A percentile compares a stretch with the other conserved stretches of the same genome.
phyloP scores from a whole-genome alignment of 805 yeast species.

The Zygotorulaspora danielsina region DNA sequence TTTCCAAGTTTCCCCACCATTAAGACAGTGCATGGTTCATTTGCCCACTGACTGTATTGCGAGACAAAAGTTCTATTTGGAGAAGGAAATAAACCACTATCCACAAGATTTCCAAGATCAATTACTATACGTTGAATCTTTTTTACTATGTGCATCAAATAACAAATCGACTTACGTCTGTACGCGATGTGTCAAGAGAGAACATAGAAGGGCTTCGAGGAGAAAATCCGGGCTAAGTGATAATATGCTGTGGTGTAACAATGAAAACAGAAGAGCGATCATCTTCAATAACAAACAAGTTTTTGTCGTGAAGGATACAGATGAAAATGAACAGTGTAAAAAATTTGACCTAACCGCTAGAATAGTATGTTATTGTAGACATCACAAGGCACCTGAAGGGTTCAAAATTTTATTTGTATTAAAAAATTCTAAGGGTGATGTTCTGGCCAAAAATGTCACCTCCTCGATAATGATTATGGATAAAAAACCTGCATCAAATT shows the following conservation, averaged over 20 bases:
- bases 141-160: constrained; percentile 59
- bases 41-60: constrained; percentile 85
- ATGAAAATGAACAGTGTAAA: constrained; percentile 28
- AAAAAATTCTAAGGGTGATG: constrained; percentile 53
- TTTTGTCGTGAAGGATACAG: constrained; percentile 42
- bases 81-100: constrained; percentile 39
- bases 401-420: constrained; percentile 68
- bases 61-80: constrained; percentile 74
- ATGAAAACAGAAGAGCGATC: constrained; percentile 72
- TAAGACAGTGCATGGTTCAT: constrained; percentile 61
- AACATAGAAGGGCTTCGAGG: constrained; percentile 88
- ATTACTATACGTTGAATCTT: constrained; percentile 68
- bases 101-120: constrained; percentile 48
- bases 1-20: constrained; percentile 62
- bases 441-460: constrained; percentile 70
- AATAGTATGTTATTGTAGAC: constrained; percentile 93
- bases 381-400: constrained; percentile 85
- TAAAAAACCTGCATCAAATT: constrained; percentile 62
- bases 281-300: constrained; percentile 90
- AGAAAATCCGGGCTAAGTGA: constrained; percentile 78
- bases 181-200: constrained; percentile 84
- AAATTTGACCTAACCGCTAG: constrained; percentile 57
- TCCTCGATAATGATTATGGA: constrained; percentile 88
- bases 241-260: constrained; percentile 71
- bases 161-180: constrained; percentile 70